phyloP scores from a whole-genome alignment of 768 basidiomycete species.

The Tricholoma furcatifolium region DNA sequence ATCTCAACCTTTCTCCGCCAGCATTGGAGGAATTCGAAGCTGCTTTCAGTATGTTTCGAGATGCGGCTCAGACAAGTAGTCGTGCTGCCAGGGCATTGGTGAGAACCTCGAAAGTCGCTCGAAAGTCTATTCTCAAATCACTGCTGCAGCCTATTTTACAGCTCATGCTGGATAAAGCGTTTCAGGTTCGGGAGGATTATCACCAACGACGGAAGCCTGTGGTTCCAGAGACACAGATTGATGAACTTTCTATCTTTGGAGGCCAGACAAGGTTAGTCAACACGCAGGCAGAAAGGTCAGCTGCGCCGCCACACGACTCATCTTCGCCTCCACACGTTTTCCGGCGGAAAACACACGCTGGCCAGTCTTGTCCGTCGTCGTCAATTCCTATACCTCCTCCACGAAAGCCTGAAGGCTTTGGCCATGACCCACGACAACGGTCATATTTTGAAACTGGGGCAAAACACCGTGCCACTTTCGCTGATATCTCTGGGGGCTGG shows the following conservation, averaged over 20 bases:
- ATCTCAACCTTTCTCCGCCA: constrained; percentile 43
- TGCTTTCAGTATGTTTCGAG: constrained; percentile 43
- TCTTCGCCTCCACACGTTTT: no score
- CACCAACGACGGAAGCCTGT: constrained; percentile 17
- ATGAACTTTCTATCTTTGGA: constrained; percentile 36
- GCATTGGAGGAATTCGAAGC: constrained; percentile 46
- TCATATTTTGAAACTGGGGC: background rate
- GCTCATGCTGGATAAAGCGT: constrained; percentile 42
- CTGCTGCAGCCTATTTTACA: constrained; percentile 41
- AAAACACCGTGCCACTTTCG: constrained; percentile 22
- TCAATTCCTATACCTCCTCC: background rate
- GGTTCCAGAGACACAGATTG: constrained; percentile 19
- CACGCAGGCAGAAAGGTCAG: constrained; percentile 1
- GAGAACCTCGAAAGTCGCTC: constrained; percentile 14
- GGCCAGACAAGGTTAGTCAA: constrained; percentile 30
- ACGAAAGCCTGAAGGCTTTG: background rate
- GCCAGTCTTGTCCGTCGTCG: background rate
- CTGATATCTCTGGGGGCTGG: constrained; percentile 35
- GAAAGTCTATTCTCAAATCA: background rate
- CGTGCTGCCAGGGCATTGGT: constrained; percentile 53
- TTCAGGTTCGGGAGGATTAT: constrained; percentile 24
- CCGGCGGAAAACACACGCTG: background rate
- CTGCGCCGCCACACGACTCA: no score
- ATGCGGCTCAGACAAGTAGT: constrained; percentile 42
- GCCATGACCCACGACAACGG: background rate